Base-by-base conservation (phyloP, 169 alveolate genomes). In the Cryptosporidium tyzzeri region DNA sequence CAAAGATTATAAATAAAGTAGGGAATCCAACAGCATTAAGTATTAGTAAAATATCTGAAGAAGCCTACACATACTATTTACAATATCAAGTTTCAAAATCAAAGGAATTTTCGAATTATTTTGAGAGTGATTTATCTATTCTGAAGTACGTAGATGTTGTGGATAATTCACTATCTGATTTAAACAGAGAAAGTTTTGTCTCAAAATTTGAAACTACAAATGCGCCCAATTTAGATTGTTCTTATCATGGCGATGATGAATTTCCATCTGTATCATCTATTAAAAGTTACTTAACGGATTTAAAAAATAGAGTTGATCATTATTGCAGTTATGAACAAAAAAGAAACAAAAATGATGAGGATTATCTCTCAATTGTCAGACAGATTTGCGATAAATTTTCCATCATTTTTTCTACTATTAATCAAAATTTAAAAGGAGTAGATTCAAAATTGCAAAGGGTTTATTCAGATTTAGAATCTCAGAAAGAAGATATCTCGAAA, bases 1-100 rank as follows among this genome's bases (percentile, higher is more conserved):
- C 45, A 18, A 80, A 62, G 18, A 37, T 59, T 41, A 62, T 80
- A n/a, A 37, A 18, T 59, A 59, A 80, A 44, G 51, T 80, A 6
- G 68, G 73, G 6, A 80, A 80, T 59, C 89, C 89, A 12, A 80
- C 59, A 5, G 89, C 89, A 37, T 80, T 62, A 26, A 59, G 51
- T 26, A 31, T 80, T 14, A 80, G 35, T 21, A 80, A 65, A 31
- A 16, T 61, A 16, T 59, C 89, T 8, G 89, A 80, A 59, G 75
- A 59, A 45, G 75, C 69, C 2, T 65, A 59, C 23, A 39, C 10
- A 12, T 45, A 61, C 39, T 80, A 59, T 62, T 29, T 80, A 7
- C 21, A 80, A n/a, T n/a, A 80, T 9, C 89, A 80, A 62, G 41
- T 48, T 18, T 41, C 35, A 10, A 26, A 39, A 12, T 59, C 89